A percentile compares a stretch with the other conserved stretches of the same genome.
These are phyloP conservation scores for Fraxinus anomala DNA, from an alignment of 257 asterid species.

Conservation along the genomic window DNA sequence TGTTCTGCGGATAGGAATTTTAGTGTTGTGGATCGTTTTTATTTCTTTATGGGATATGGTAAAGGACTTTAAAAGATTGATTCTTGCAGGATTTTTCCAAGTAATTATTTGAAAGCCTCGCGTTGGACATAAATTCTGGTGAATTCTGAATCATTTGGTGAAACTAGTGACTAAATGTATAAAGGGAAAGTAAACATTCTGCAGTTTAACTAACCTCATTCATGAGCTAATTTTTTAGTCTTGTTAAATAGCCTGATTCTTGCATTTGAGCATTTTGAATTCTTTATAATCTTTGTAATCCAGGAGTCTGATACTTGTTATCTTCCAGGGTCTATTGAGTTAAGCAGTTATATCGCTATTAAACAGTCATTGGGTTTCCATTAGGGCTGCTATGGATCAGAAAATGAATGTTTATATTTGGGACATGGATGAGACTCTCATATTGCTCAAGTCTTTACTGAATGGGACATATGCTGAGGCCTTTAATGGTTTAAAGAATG, in stretches of 20 bases:
- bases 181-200: neutral
- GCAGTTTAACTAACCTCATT: slow-evolving; percentile 1
- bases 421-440: slow-evolving; percentile 99
- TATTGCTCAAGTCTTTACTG: slow-evolving; percentile 77
- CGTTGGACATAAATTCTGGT: neutral
- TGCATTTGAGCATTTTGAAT: slow-evolving; percentile 2
- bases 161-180: neutral
- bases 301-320: slow-evolving; percentile 17
- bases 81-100: neutral
- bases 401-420: slow-evolving; percentile 79
- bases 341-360: slow-evolving; percentile 16
- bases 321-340: slow-evolving; percentile 24
- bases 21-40: neutral
- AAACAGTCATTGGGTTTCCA: slow-evolving; percentile 14
- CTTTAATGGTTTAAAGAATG: slow-evolving; percentile 65
- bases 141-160: slow-evolving; percentile 13
- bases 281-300: slow-evolving; percentile 6
- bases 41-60: slow-evolving; percentile 10
- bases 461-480: slow-evolving; percentile 73
- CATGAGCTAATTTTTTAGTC: neutral
- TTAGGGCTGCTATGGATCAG: slow-evolving; percentile 41
- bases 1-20: neutral
- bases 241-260: neutral
- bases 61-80: neutral
- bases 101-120: slow-evolving; percentile 2